Evolutionary conservation across 73 alveolate genomes (phyloP).

Genomic region (Symbiodinium natans): DNA sequence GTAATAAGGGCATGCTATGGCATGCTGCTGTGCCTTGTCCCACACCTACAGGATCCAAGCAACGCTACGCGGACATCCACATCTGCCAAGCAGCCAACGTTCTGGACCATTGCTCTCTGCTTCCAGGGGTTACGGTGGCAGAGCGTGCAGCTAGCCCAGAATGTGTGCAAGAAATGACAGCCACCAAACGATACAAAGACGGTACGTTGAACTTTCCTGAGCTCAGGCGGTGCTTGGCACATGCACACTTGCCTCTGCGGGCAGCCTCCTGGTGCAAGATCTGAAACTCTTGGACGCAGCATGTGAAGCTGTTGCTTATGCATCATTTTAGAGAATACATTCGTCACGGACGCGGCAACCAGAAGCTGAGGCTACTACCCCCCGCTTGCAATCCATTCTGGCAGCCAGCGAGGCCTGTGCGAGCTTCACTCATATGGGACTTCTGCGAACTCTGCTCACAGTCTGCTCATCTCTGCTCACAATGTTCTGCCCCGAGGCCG

Average conservation of each 20-base stretch:
- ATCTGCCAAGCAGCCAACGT: constrained; percentile 75
- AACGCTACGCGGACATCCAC: constrained; percentile 60
- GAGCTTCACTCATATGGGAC: not conserved
- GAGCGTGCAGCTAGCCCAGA: constrained; percentile 50
- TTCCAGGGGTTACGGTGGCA: constrained; percentile 81
- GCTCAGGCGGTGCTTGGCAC: constrained; percentile 80
- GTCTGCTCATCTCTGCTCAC: no score
- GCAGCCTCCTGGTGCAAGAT: not conserved
- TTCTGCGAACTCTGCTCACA: no score
- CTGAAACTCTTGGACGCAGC: not conserved
- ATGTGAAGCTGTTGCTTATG: not conserved
- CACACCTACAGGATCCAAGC: constrained; percentile 42
- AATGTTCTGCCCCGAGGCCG: constrained; percentile 7
- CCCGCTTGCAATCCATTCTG: constrained; percentile 77
- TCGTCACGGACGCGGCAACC: not conserved
- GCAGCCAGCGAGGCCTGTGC: constrained; percentile 64
- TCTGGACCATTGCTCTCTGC: constrained; percentile 62
- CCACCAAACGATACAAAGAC: not conserved
- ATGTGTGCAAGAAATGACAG: not conserved
- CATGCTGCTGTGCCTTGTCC: not conserved
- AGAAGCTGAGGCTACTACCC: constrained; percentile 59
- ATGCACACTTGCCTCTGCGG: constrained; percentile 65
- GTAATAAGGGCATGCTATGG: not conserved
- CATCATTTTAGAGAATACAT: not conserved
- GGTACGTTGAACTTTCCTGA: not conserved